Conservation (phyloP, 306 rosid genomes). For the Macrotyloma uniflorum region DNA sequence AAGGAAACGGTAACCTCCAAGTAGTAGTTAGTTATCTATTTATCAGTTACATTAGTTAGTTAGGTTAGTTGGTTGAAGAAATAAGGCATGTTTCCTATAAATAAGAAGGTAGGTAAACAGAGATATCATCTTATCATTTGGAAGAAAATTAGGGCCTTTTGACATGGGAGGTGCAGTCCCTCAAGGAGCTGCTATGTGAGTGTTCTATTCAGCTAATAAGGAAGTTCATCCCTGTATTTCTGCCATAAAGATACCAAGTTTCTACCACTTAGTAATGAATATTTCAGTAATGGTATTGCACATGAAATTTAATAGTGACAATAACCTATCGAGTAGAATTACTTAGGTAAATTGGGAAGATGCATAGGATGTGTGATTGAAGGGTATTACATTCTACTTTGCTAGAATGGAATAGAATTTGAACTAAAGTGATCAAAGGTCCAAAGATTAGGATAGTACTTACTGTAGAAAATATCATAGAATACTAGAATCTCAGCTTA, state of each 20-base stretch:
- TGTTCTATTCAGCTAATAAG: background rate
- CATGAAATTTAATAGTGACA: background rate
- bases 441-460: background rate
- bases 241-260: background rate
- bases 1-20: background rate
- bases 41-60: background rate
- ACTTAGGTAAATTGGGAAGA: background rate
- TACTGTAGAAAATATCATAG: background rate
- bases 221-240: background rate
- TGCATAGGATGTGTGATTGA: background rate
- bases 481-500: background rate
- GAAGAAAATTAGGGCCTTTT: too few relatives aligned
- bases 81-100: background rate
- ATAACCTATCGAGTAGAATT: background rate
- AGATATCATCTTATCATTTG: background rate
- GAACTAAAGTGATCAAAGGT: background rate
- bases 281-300: background rate
- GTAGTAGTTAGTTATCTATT: background rate
- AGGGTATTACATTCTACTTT: too few relatives aligned
- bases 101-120: background rate
- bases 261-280: background rate
- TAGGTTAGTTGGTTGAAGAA: background rate
- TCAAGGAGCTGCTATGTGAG: background rate
- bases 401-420: background rate
- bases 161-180: background rate